Evolutionary conservation across 371 early-diverging fungal genomes (phyloP), one percentile per base, ranked within the genome.

Genomic region (Mucor plumbeus): DNA sequence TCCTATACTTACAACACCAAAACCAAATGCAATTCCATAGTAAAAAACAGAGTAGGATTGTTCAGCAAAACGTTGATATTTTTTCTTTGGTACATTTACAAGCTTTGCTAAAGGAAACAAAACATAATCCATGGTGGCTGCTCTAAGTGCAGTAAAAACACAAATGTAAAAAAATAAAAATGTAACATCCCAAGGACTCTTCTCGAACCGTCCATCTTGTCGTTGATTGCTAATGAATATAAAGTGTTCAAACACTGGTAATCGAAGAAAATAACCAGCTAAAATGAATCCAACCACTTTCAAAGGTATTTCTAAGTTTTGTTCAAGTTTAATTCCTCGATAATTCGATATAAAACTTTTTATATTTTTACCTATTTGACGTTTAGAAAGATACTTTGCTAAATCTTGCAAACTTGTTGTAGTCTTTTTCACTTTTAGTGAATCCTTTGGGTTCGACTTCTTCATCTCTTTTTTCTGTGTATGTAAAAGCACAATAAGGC

Each of bases 31-130:
- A 35, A 48, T 34, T 6, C 79, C 67, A 61, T 87, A 91, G 65
- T 88, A 90, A 7, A 92, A 48, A 38, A 83, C 81, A 38, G 83
- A 74, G 85, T 89, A 92, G 4, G 85, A 82, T 50, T 92, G 92
- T 63, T 91, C 92, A 48, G 86, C 81, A 72, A 92, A 91, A 8
- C 92, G 84, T 10, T 75, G 76, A 41, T 75, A 69, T 58, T 87
- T 85, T 63, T 83, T 86, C 21, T 60, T 65, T 54, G 75, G 62
- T 50, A 87, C 83, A 10, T 76, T 71, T 7, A 69, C 62, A 35
- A 63, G 72, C 19, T 67, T 50, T 11, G 85, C 87, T 59, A 89
- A 64, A 6, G 91, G 91, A 47, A 80, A 77, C 15, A 90, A 73
- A 2, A 90, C 39, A 54, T 75, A 68, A 44, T 80, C 67, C 86